These are phyloP conservation scores for Cercospora brassicicola DNA, from an alignment of 2,329 filamentous ascomycete genomes.

Conservation along the genomic window DNA sequence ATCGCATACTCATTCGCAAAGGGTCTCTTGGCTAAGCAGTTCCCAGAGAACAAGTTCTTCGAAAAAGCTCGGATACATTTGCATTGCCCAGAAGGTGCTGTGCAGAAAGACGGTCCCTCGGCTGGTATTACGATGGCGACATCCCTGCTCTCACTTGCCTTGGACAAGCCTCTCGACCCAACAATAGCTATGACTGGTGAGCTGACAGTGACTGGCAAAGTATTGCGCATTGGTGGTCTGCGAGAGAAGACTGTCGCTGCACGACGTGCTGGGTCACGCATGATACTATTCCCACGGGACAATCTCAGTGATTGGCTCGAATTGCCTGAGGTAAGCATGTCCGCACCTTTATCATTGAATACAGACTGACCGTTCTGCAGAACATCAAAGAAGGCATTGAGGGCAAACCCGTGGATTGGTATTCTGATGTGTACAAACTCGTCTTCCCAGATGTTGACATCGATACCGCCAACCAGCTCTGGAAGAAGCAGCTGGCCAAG, in stretches of 20 bases:
- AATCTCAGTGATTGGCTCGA: slow-evolving; percentile 98
- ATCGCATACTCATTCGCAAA: slow-evolving; percentile 98
- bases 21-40: slow-evolving; percentile 78
- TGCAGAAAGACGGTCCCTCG: slow-evolving; percentile 77
- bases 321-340: slow-evolving; percentile 78
- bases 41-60: slow-evolving; percentile 91
- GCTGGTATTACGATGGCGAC: slow-evolving; percentile 99
- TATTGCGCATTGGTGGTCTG: slow-evolving; percentile 87
- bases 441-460: slow-evolving; percentile 81
- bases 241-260: slow-evolving; percentile 97
- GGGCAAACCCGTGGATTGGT: slow-evolving; percentile 89
- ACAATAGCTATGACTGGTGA: slow-evolving; percentile 98
- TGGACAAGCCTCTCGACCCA: slow-evolving; percentile 75
- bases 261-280: slow-evolving; percentile 85
- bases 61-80: slow-evolving; percentile 93
- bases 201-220: slow-evolving; percentile 93
- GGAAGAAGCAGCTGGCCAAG: slow-evolving; percentile 64
- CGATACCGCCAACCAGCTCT: slow-evolving; percentile 68
- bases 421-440: slow-evolving; percentile 86
- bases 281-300: slow-evolving; percentile 90
- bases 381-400: slow-evolving; percentile 97
- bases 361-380: slow-evolving; percentile 50
- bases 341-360: neutral
- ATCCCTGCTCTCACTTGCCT: slow-evolving; percentile 77
- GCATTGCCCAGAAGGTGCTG: slow-evolving; percentile 93